A percentile compares a stretch with the other conserved stretches of the same genome.
Evolutionary conservation across 2,329 filamentous ascomycete genomes (phyloP).

Genomic region (Didymella segeticola): DNA sequence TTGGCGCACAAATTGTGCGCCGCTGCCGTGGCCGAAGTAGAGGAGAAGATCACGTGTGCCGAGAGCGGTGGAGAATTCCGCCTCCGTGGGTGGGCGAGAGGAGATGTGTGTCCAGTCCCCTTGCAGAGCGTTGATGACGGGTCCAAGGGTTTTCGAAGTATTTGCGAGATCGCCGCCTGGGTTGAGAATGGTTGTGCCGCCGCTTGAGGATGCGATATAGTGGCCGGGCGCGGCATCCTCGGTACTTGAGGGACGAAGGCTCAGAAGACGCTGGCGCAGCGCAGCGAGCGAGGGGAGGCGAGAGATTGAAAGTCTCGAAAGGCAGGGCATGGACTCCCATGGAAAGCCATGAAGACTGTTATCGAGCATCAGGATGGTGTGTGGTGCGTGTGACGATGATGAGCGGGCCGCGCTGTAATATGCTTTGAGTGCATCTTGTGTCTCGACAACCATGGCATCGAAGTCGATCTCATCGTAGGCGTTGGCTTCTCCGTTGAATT

Average conservation of each 20-base stretch:
- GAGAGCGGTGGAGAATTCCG: slow-evolving; percentile 75
- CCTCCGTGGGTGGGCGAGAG: slow-evolving; percentile 73
- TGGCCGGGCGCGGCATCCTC: slow-evolving; percentile 39
- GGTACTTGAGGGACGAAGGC: slow-evolving; percentile 48
- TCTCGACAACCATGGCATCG: slow-evolving; percentile 87
- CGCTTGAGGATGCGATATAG: slow-evolving; percentile 58
- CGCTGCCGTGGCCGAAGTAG: slow-evolving; percentile 96
- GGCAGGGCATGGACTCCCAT: slow-evolving; percentile 93
- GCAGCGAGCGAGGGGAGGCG: slow-evolving; percentile 86
- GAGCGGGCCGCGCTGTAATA: slow-evolving; percentile 67
- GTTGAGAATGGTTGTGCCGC: slow-evolving; percentile 84
- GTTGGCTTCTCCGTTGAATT: slow-evolving; percentile 95
- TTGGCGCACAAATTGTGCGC: slow-evolving; percentile 90
- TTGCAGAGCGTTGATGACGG: slow-evolving; percentile 61
- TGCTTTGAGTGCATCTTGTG: slow-evolving; percentile 79
- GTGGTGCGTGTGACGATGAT: slow-evolving; percentile 55
- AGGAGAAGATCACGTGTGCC: slow-evolving; percentile 74
- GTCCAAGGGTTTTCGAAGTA: slow-evolving; percentile 78
- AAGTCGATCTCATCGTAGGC: slow-evolving; percentile 98
- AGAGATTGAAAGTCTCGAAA: slow-evolving; percentile 79
- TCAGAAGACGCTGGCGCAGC: slow-evolving; percentile 76
- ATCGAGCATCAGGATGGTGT: slow-evolving; percentile 90
- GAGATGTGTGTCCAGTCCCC: slow-evolving; percentile 72
- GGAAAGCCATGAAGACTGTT: slow-evolving; percentile 90
- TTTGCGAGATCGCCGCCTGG: slow-evolving; percentile 82